Evolutionary conservation across 441 rosid species (phyloP).

Genomic region (Brassica hybrid): DNA sequence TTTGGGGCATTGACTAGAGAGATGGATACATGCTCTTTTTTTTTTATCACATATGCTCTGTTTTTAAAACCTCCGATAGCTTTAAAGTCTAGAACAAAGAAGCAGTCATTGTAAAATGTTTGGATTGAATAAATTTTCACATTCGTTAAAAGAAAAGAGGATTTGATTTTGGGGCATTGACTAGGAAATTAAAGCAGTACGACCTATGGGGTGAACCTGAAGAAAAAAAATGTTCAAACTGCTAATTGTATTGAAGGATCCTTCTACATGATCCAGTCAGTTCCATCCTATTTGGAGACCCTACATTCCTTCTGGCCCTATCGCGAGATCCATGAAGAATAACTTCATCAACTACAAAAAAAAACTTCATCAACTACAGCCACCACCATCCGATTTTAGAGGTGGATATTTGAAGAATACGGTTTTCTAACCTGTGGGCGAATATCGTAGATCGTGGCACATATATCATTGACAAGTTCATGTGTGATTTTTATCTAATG

Average conservation of each 20-base stretch:
- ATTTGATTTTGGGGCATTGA: constrained; percentile 48
- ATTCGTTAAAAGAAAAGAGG: constrained; percentile 17
- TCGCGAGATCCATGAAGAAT: not conserved
- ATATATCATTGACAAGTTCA: not conserved
- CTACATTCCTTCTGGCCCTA: not conserved
- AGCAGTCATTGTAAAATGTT: too few relatives aligned
- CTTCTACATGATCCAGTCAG: not conserved
- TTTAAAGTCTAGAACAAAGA: too few relatives aligned
- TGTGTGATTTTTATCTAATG: not conserved
- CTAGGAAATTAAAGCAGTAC: constrained; percentile 48
- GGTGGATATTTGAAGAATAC: not conserved
- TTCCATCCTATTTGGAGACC: not conserved
- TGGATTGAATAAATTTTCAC: too few relatives aligned
- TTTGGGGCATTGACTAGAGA: constrained; percentile 38
- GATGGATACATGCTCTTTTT: too few relatives aligned
- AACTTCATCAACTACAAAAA: not conserved
- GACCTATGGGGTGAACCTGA: constrained; percentile 31
- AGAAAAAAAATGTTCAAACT: not conserved
- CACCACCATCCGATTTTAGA: not conserved
- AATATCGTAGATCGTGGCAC: constrained; percentile 5
- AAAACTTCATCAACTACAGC: not conserved
- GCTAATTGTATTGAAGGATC: not conserved
- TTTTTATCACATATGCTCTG: too few relatives aligned
- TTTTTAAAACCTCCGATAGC: too few relatives aligned
- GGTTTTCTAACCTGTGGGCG: not conserved